Percentiles rank a stretch among this genome's conserved stretches.
These are phyloP conservation scores for Neurospora sp. DNA, from an alignment of 2,329 filamentous ascomycete genomes.

Conservation along the genomic window DNA sequence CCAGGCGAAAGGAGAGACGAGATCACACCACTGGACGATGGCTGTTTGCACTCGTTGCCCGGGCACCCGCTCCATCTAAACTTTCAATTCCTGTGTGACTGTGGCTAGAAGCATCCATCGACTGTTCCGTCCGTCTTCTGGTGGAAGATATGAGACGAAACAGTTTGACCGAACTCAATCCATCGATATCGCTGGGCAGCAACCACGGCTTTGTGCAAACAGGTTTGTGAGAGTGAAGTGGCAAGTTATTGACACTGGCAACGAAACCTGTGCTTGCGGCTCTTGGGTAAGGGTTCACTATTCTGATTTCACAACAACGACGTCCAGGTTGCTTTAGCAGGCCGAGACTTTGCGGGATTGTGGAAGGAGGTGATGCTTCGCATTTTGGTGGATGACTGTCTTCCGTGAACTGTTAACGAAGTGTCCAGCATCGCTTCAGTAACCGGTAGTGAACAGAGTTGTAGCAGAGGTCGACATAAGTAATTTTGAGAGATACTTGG, in stretches of 20 bases:
- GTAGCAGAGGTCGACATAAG: background rate
- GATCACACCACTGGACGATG: background rate
- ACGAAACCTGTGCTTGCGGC: background rate
- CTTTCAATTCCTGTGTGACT: background rate
- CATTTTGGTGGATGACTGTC: too few species aligned
- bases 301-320: background rate
- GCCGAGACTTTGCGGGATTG: background rate
- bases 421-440: background rate
- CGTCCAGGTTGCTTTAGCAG: background rate
- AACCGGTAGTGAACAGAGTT: background rate
- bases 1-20: background rate
- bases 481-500: too few species aligned
- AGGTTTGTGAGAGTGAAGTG: background rate
- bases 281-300: background rate
- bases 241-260: background rate
- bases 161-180: background rate
- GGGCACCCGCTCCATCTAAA: background rate
- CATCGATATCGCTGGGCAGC: background rate
- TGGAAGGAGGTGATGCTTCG: too few species aligned
- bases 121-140: background rate
- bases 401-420: too few species aligned
- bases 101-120: background rate
- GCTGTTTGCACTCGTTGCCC: background rate
- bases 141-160: background rate
- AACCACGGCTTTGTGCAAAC: background rate